Conservation (phyloP, 257 asterid genomes). For the Nicotiana tomentosiformis region DNA sequence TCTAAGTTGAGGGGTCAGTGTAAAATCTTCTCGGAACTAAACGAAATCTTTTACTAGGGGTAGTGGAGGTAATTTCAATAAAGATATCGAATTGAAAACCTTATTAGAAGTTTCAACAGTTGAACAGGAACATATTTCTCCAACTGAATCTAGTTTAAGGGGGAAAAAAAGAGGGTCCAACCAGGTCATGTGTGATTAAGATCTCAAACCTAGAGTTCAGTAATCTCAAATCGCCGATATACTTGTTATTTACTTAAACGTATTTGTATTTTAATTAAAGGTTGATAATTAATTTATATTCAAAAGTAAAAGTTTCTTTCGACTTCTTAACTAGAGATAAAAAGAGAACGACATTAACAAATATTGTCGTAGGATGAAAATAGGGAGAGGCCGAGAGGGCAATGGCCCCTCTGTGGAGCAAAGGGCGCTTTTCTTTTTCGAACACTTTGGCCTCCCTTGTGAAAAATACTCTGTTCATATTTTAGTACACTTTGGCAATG, state of each 20-base stretch:
- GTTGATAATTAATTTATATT: not conserved
- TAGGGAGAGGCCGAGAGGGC: not conserved
- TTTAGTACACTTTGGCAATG: no score
- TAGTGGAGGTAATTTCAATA: not conserved
- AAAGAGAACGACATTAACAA: not conserved
- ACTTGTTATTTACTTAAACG: not conserved
- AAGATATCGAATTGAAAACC: not conserved
- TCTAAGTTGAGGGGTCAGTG: not conserved
- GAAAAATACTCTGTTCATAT: not conserved
- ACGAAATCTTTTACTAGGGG: not conserved
- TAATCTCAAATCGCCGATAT: not conserved
- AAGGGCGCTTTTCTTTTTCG: constrained; percentile 1
- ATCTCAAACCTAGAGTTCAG: not conserved
- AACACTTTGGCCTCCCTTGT: not conserved
- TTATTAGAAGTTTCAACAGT: no score
- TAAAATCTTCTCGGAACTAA: not conserved
- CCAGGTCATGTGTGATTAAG: not conserved
- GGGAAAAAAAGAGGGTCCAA: no score
- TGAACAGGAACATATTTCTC: not conserved
- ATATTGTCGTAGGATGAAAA: not conserved
- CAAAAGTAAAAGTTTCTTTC: not conserved
- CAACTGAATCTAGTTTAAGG: not conserved
- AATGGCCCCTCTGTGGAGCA: not conserved
- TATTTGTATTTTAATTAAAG: not conserved
- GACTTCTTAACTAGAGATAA: not conserved